phyloP scores from a whole-genome alignment of 2,329 filamentous ascomycete species.

The Arthrobotrys musiformis region DNA sequence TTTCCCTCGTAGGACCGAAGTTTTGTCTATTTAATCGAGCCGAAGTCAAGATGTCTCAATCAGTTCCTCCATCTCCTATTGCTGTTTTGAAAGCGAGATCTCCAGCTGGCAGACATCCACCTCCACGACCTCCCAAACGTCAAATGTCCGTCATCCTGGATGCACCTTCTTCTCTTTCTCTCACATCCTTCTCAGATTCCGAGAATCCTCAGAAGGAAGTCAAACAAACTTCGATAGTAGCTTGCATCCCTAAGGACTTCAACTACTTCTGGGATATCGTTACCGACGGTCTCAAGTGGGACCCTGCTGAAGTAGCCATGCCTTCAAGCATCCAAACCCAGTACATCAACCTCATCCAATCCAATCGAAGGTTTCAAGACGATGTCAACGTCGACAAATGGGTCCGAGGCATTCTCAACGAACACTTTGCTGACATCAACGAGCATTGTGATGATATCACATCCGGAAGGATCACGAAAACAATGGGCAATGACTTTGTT shows the following conservation, averaged over 20 bases:
- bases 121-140: constrained; percentile 1
- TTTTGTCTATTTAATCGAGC: background rate
- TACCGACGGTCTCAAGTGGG: background rate
- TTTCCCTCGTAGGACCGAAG: background rate
- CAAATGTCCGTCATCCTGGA: background rate
- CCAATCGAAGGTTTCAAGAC: background rate
- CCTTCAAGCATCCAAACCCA: background rate
- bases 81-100: background rate
- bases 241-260: background rate
- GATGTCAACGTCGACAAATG: background rate
- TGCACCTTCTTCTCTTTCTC: background rate
- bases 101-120: background rate
- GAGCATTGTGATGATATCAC: constrained; percentile 8
- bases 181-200: background rate
- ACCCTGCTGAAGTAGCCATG: background rate
- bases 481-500: constrained; percentile 2
- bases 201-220: background rate
- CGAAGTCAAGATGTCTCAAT: background rate
- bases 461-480: background rate
- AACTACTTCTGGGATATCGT: constrained; percentile 10
- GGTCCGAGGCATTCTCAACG: background rate
- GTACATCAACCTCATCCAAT: background rate
- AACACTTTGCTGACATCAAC: constrained; percentile 4
- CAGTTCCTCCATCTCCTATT: background rate
- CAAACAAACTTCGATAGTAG: background rate